phyloP scores from a whole-genome alignment of 495 filamentous ascomycete species.

The Trichoderma asperelloides region DNA sequence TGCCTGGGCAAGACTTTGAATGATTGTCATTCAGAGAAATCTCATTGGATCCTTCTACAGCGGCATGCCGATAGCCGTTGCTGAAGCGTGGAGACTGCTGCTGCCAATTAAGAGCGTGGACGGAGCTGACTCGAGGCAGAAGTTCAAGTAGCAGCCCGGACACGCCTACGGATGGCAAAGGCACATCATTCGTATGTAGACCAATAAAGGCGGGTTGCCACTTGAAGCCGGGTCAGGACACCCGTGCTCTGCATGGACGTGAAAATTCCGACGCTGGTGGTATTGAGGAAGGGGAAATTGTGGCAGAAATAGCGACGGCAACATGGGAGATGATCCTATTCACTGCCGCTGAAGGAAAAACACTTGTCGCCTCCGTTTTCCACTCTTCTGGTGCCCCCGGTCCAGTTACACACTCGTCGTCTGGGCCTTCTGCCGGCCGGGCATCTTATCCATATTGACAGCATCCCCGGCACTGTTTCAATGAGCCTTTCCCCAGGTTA shows the following conservation, averaged over 20 bases:
- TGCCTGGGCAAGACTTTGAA: neutral
- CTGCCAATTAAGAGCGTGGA: neutral
- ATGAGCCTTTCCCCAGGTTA: neutral
- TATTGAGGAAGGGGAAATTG: too few species aligned
- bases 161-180: neutral
- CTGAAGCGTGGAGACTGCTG: neutral
- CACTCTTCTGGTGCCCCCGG: neutral
- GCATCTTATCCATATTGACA: neutral
- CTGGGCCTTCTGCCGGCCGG: constrained; percentile 1
- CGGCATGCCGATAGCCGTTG: neutral
- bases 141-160: neutral
- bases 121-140: neutral
- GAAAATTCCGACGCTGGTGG: too few species aligned
- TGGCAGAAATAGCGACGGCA: too few species aligned
- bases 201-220: neutral
- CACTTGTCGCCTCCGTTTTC: neutral
- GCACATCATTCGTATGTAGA: neutral
- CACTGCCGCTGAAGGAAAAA: too few species aligned
- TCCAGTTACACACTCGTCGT: neutral
- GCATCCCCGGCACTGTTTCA: neutral
- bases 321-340: too few species aligned
- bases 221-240: neutral
- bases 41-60: neutral
- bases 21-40: neutral
- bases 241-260: neutral